Percentiles rank a stretch among this genome's conserved stretches.
phyloP scores from a whole-genome alignment of 768 basidiomycete genomes.

The Lentinula sp. region DNA sequence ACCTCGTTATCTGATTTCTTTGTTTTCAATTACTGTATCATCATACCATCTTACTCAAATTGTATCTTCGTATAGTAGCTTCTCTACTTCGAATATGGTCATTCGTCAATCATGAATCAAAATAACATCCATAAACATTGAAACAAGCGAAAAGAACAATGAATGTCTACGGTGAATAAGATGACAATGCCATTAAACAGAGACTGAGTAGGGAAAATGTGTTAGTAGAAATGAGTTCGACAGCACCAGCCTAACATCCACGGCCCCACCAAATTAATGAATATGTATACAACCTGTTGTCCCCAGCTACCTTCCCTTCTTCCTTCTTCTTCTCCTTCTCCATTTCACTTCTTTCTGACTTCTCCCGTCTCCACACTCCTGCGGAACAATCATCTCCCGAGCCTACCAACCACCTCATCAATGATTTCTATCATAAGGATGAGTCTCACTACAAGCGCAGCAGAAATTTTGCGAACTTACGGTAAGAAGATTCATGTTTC shows the following conservation, averaged over 20 bases:
- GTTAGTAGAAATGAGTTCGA: background rate
- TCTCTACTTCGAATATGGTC: too few relatives aligned
- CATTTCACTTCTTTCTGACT: background rate
- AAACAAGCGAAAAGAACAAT: conserved; percentile 9
- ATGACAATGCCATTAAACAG: conserved; percentile 10
- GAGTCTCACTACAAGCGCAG: background rate
- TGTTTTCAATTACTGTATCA: too few relatives aligned
- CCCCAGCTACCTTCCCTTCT: background rate
- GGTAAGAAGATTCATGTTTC: background rate
- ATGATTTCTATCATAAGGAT: background rate
- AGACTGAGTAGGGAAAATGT: background rate
- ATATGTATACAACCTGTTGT: background rate
- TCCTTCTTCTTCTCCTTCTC: background rate
- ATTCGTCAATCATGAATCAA: too few relatives aligned
- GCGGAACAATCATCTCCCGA: background rate
- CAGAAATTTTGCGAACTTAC: background rate
- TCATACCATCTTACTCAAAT: too few relatives aligned
- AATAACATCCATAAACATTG: conserved; percentile 2
- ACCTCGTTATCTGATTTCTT: too few relatives aligned
- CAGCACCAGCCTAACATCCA: background rate
- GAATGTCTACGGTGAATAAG: conserved; percentile 22
- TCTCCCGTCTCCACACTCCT: background rate
- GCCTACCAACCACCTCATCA: background rate
- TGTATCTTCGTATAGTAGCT: too few relatives aligned
- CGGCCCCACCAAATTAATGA: background rate